A percentile compares a stretch with the other conserved stretches of the same genome.
Evolutionary conservation across 2,329 filamentous ascomycete genomes (phyloP).

Genomic region (Sporothrix humicola): DNA sequence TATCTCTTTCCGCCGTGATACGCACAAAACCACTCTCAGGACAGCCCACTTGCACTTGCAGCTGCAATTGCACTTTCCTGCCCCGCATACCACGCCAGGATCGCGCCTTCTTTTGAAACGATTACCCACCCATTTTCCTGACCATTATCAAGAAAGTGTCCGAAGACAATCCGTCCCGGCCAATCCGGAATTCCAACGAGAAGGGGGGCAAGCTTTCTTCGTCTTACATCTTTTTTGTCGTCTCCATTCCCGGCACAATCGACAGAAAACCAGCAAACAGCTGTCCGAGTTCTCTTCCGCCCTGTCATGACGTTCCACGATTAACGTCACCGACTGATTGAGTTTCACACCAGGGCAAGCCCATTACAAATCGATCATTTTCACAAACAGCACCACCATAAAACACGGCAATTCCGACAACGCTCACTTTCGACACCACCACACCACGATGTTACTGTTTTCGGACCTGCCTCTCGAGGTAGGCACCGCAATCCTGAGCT

Average conservation of each 20-base stretch:
- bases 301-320: too few relatives aligned
- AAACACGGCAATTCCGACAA: background rate
- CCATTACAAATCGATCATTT: background rate
- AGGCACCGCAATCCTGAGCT: slow-evolving; percentile 64
- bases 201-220: background rate
- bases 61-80: background rate
- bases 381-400: too few relatives aligned
- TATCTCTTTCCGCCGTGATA: background rate
- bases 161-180: slow-evolving; percentile 7
- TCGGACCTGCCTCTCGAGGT: slow-evolving; percentile 65
- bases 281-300: background rate
- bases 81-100: slow-evolving; percentile 12
- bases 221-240: background rate
- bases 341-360: background rate
- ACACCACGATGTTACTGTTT: slow-evolving; percentile 44
- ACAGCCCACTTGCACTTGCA: background rate
- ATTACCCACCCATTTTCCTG: background rate
- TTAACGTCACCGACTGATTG: background rate
- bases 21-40: slow-evolving; percentile 2
- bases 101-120: slow-evolving; percentile 3
- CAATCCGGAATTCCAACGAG: background rate
- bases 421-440: background rate
- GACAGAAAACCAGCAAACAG: background rate
- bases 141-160: background rate
- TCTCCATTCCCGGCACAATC: background rate